phyloP scores from a whole-genome alignment of 331 rosid genomes.

The Malus hybrid region DNA sequence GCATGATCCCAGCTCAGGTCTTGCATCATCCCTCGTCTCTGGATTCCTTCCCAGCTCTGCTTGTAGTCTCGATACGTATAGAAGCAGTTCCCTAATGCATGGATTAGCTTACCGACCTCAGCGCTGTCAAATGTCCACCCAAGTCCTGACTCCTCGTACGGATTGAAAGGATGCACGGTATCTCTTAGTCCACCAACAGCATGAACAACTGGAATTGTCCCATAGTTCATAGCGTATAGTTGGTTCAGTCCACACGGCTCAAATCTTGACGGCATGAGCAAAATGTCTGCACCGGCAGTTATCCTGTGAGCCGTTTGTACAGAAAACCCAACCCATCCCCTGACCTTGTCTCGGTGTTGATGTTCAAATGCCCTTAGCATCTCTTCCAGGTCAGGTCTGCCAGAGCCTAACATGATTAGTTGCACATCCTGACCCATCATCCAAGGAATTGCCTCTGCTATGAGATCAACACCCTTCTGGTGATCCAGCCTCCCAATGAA shows the following conservation, averaged over 20 bases:
- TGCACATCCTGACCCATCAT: slow-evolving; percentile 80
- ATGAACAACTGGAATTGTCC: slow-evolving; percentile 91
- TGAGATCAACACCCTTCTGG: slow-evolving; percentile 90
- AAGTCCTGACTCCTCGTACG: slow-evolving; percentile 61
- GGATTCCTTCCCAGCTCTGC: slow-evolving; percentile 96
- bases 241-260: slow-evolving; percentile 98
- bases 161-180: slow-evolving; percentile 74
- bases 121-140: slow-evolving; percentile 95
- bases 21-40: slow-evolving; percentile 79
- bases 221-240: slow-evolving; percentile 88
- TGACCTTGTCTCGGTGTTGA: slow-evolving; percentile 45
- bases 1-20: slow-evolving; percentile 96
- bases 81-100: slow-evolving; percentile 75
- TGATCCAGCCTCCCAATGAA: slow-evolving; percentile 88
- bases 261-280: slow-evolving; percentile 96
- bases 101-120: slow-evolving; percentile 46
- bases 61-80: slow-evolving; percentile 62
- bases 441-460: slow-evolving; percentile 89
- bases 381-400: slow-evolving; percentile 73
- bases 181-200: slow-evolving; percentile 91
- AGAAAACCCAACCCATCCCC: slow-evolving; percentile 95
- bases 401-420: slow-evolving; percentile 83
- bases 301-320: slow-evolving; percentile 83
- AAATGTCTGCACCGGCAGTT: slow-evolving; percentile 81
- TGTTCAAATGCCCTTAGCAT: slow-evolving; percentile 52